These are phyloP conservation scores for Aspergillus ostianus DNA, from an alignment of 495 filamentous ascomycete species.

Conservation along the genomic window DNA sequence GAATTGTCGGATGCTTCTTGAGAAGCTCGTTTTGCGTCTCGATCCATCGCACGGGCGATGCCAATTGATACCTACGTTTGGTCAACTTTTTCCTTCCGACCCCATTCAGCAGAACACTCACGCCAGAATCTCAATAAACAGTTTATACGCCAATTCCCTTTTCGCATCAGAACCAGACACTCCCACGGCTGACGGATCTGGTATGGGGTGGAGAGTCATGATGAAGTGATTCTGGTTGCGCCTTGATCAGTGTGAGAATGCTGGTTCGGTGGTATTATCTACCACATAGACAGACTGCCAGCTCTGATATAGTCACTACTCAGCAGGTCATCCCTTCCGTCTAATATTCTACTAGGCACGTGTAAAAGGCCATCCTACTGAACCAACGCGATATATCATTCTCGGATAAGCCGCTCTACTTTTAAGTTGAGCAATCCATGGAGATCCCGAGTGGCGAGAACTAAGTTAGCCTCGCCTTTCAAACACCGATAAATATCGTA, in stretches of 20 bases:
- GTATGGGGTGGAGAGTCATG: background rate
- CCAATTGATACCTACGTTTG: conserved; percentile 78
- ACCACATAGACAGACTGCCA: background rate
- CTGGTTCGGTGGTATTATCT: background rate
- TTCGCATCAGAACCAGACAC: background rate
- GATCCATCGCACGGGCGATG: conserved; percentile 97
- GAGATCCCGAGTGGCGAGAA: background rate
- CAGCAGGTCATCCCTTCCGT: background rate
- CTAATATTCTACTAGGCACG: background rate
- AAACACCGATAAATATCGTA: background rate
- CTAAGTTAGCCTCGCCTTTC: background rate
- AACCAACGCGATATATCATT: background rate
- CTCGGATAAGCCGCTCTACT: background rate
- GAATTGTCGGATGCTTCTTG: conserved; percentile 62
- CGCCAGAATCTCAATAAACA: conserved; percentile 28
- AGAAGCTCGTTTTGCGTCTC: conserved; percentile 83
- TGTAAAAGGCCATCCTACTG: no score
- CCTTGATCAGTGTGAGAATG: background rate
- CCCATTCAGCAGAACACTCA: conserved; percentile 10
- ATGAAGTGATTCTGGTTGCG: background rate
- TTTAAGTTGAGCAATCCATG: background rate
- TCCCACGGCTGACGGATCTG: background rate
- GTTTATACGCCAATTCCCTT: conserved; percentile 17
- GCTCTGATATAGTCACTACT: background rate
- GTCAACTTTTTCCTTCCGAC: conserved; percentile 1